Conservation (phyloP, 1,139 yeast species). For the Geotrichum siamense region DNA sequence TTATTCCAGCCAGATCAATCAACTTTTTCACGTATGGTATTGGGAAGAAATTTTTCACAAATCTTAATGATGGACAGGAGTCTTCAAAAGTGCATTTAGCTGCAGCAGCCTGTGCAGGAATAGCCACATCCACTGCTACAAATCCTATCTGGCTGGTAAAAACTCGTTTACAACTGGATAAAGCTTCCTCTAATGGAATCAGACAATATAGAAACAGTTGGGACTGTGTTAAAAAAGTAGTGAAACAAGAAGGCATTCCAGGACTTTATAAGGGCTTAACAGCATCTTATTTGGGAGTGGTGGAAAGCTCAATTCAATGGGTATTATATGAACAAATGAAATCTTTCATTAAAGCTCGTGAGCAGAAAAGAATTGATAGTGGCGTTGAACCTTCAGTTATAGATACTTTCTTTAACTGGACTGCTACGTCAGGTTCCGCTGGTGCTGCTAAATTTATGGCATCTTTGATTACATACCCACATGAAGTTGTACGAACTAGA, state of each 20-base stretch:
- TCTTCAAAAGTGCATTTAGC: slow-evolving; percentile 78
- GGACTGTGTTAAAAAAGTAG: slow-evolving; percentile 70
- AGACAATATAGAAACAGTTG: slow-evolving; percentile 72
- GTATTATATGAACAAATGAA: slow-evolving; percentile 94
- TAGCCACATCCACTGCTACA: slow-evolving; percentile 95
- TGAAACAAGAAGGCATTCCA: slow-evolving; percentile 66
- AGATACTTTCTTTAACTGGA: slow-evolving; percentile 80
- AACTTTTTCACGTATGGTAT: slow-evolving; percentile 96
- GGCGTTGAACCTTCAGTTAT: slow-evolving; percentile 42
- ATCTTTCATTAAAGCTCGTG: slow-evolving; percentile 52
- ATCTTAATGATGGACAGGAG: slow-evolving; percentile 67
- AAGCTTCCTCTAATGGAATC: slow-evolving; percentile 40
- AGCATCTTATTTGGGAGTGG: slow-evolving; percentile 92
- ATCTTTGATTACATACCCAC: slow-evolving; percentile 90
- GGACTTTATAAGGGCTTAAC: slow-evolving; percentile 85
- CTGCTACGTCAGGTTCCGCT: slow-evolving; percentile 95
- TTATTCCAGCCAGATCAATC: slow-evolving; percentile 96
- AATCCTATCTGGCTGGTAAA: slow-evolving; percentile 99
- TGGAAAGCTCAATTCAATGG: slow-evolving; percentile 94
- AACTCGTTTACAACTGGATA: slow-evolving; percentile 88
- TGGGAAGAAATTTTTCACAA: slow-evolving; percentile 61
- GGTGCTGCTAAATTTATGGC: slow-evolving; percentile 95
- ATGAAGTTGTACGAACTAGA: slow-evolving; percentile 93
- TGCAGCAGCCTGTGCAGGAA: slow-evolving; percentile 90
- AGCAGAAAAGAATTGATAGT: slow-evolving; percentile 37